A percentile compares a stretch with the other conserved stretches of the same genome.
These are phyloP conservation scores for Hamamelis virginiana DNA, from an alignment of 164 flowering plant genomes.

Conservation along the genomic window DNA sequence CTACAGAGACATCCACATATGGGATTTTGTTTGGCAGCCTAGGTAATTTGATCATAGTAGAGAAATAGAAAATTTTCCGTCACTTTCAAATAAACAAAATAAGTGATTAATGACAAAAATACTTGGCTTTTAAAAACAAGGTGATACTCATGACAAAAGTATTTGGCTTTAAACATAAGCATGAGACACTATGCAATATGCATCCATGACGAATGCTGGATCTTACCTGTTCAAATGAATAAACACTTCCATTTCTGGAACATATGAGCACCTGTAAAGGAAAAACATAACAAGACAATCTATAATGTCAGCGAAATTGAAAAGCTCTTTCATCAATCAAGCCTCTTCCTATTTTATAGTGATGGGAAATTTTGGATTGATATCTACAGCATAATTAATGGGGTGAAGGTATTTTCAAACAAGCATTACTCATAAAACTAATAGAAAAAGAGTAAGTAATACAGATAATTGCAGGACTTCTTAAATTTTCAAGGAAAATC, in stretches of 20 bases:
- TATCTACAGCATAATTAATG: not conserved
- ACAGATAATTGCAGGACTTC: no score
- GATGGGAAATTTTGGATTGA: not conserved
- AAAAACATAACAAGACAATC: not conserved
- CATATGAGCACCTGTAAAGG: constrained; percentile 66
- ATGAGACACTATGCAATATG: no score
- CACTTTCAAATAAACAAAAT: no score
- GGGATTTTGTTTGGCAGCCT: not conserved
- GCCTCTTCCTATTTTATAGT: not conserved
- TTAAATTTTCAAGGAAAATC: no score
- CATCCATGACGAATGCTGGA: not conserved
- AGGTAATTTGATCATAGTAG: no score
- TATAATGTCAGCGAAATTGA: not conserved
- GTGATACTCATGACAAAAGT: no score
- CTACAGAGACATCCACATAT: not conserved
- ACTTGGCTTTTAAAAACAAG: no score
- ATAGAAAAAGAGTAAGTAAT: not conserved
- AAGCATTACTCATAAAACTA: not conserved
- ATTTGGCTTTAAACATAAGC: no score
- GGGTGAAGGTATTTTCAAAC: not conserved
- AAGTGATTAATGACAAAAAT: no score
- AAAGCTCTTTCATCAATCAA: not conserved
- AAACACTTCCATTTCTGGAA: constrained; percentile 72
- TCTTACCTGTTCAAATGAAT: constrained; percentile 70
- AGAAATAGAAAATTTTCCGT: no score